phyloP scores from a whole-genome alignment of 192 early-diverging fungal species.

The Pilaira anomala region DNA sequence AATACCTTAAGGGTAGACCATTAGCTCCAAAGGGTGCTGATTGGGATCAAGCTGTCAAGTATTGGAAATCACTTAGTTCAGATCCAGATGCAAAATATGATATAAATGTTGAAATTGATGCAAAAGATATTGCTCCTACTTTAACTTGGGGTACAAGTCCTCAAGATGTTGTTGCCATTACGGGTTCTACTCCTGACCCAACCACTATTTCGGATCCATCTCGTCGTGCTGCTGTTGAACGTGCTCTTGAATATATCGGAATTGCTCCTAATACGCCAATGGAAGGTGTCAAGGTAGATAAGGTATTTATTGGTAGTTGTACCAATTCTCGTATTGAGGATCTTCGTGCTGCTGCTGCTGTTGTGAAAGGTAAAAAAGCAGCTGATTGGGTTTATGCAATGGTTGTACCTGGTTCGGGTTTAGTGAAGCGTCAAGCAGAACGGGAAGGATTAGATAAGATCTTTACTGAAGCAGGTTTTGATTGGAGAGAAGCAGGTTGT shows the following conservation, averaged over 20 bases:
- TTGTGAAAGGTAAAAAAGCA: slow-evolving; percentile 57
- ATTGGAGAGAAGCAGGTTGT: slow-evolving; percentile 70
- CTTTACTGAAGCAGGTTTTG: slow-evolving; percentile 67
- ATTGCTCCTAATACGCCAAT: slow-evolving; percentile 57
- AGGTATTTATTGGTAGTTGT: slow-evolving; percentile 74
- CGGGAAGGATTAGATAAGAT: slow-evolving; percentile 65
- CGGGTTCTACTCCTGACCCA: slow-evolving; percentile 60
- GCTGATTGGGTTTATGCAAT: slow-evolving; percentile 62
- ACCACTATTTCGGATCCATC: slow-evolving; percentile 37
- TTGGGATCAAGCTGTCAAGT: slow-evolving; percentile 58
- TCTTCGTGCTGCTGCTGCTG: slow-evolving; percentile 56
- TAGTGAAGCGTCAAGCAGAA: slow-evolving; percentile 69
- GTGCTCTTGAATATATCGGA: slow-evolving; percentile 63
- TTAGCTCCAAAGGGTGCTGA: slow-evolving; percentile 57
- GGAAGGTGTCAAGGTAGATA: slow-evolving; percentile 57
- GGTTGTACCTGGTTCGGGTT: slow-evolving; percentile 72
- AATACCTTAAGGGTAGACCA: slow-evolving; percentile 60
- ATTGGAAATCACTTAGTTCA: slow-evolving; percentile 58
- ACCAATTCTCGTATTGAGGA: slow-evolving; percentile 77
- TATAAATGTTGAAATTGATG: slow-evolving; percentile 56
- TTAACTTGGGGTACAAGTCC: slow-evolving; percentile 72
- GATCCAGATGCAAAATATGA: slow-evolving; percentile 64
- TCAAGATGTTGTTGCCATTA: slow-evolving; percentile 63
- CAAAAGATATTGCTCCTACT: slow-evolving; percentile 57
- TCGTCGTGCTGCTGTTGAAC: slow-evolving; percentile 47